phyloP scores from a whole-genome alignment of 192 early-diverging fungal species.

The Umbelopsis ramanniana region DNA sequence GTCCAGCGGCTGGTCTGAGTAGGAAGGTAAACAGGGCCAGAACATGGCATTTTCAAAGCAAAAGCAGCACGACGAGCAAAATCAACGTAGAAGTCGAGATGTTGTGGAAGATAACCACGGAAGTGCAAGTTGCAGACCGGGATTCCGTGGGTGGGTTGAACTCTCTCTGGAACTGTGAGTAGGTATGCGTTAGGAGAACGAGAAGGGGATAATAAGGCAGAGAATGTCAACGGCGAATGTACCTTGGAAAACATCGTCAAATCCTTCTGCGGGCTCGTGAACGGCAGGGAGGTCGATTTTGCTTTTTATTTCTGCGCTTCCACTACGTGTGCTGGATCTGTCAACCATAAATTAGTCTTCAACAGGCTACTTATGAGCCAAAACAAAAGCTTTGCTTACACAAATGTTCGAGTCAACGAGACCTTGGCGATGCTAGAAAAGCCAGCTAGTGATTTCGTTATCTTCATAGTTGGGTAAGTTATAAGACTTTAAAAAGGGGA shows the following conservation, averaged over 20 bases:
- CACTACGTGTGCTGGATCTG: background rate
- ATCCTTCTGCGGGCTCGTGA: constrained; percentile 1
- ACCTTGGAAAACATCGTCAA: constrained; percentile 20
- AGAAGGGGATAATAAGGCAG: background rate
- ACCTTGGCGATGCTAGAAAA: background rate
- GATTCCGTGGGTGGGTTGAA: constrained; percentile 66
- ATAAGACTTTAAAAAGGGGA: background rate
- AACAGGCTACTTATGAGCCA: background rate
- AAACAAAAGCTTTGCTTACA: background rate
- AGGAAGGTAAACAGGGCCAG: constrained; percentile 71
- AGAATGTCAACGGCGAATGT: background rate
- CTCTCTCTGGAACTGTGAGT: constrained; percentile 43
- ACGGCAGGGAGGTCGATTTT: constrained; percentile 4
- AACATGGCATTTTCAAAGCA: constrained; percentile 72
- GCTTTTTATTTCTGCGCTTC: constrained; percentile 12
- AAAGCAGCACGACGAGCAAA: constrained; percentile 86
- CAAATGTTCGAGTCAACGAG: constrained; percentile 11
- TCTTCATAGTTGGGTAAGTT: background rate
- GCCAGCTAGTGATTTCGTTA: constrained; percentile 9
- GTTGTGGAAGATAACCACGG: constrained; percentile 78
- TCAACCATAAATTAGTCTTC: background rate
- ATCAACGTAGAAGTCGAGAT: constrained; percentile 85
- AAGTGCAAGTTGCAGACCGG: constrained; percentile 80
- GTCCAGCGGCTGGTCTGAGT: constrained; percentile 81
- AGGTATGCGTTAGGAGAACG: no score